Evolutionary conservation across 441 rosid species (phyloP), one percentile per base, ranked within the genome.

Genomic region (Iberis amara): DNA sequence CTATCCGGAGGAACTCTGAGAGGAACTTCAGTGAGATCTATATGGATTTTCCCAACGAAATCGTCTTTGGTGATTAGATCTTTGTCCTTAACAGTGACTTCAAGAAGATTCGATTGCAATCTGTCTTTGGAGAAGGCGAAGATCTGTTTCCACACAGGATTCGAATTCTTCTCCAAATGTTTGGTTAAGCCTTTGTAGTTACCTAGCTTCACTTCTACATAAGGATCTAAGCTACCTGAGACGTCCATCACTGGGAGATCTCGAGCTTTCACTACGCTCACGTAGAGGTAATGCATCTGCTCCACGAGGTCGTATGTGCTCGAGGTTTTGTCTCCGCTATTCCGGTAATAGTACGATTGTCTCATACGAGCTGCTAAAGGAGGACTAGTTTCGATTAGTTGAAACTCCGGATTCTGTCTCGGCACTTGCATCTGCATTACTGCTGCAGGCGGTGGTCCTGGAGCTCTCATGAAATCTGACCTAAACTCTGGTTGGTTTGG

Each of bases 321-420:
- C 12, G 78, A 35, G 5, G 81, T 78, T 77, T 85, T 86, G 64
- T 86, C 88, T 5, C 85, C 79, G 31, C 76, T 78, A 48, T 60
- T 76, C 31, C 79, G 52, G 78, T 78, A 82, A 8, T 68, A 55
- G 50, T 62, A 55, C 0, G 66, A 61, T 10, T 67, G 66, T 2
- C 91, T 48, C 72, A 70, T 51, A 4, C 89, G 82, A 1, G 90
- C 96, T 1, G 94, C 96, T 64, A 86, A 24, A 0, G 92, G 96
- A 4, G 96, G 98, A 18, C 76, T 72, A 0, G 96, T 87, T 69
- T 90, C 98, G 52, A 77, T 80, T 62, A 90, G 44, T 49, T 37
- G 47, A 62, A 74, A 85, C 13, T 85, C 92, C 1, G 89, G 94
- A 35, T 86, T 89, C 72, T 64, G 86, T 55, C 60, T 69, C 27